phyloP scores from a whole-genome alignment of 2,329 filamentous ascomycete genomes.

The Hypoxylon sp. region DNA sequence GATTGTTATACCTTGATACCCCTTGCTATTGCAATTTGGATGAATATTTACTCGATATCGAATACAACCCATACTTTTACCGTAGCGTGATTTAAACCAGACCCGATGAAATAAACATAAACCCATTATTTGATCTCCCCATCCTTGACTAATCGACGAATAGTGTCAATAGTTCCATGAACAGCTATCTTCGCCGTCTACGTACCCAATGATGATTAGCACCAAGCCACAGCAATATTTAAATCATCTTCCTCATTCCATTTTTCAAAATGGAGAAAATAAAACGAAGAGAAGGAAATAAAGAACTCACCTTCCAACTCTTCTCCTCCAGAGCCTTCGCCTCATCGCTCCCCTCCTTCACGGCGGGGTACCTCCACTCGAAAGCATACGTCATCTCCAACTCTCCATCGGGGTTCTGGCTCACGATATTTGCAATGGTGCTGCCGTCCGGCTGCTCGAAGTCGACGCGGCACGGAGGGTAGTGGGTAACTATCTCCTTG shows the following conservation, averaged over 20 bases:
- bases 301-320: constrained; percentile 49
- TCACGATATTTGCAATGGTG: constrained; percentile 56
- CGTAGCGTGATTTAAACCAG: no score
- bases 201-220: constrained; percentile 6
- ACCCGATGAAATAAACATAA: neutral
- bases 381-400: constrained; percentile 57
- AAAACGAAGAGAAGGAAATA: neutral
- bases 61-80: neutral
- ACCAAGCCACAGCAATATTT: neutral
- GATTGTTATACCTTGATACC: neutral
- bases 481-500: constrained; percentile 54
- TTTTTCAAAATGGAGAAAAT: constrained; percentile 7
- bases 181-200: constrained; percentile 53
- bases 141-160: constrained; percentile 50
- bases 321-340: constrained; percentile 48
- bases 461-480: constrained; percentile 54
- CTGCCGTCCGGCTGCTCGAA: constrained; percentile 57
- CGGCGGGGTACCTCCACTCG: constrained; percentile 54
- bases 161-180: constrained; percentile 53
- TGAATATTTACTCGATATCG: neutral
- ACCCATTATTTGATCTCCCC: constrained; percentile 45
- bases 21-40: neutral
- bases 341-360: constrained; percentile 50
- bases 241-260: neutral
- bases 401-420: constrained; percentile 50